A percentile compares a stretch with the other conserved stretches of the same genome.
phyloP scores from a whole-genome alignment of 345 rosid genomes.

The Combretum micranthum region DNA sequence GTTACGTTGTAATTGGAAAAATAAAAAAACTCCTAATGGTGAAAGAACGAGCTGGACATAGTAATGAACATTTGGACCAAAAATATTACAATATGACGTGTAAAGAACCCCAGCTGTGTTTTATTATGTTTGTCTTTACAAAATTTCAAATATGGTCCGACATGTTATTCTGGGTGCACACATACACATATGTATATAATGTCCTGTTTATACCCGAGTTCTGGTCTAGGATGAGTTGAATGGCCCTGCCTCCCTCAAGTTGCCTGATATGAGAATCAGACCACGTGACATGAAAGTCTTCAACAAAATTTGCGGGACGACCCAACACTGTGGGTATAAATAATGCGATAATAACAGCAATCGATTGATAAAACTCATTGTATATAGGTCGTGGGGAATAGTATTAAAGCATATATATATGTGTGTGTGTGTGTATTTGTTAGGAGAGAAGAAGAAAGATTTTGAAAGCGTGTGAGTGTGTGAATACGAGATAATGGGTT shows the following conservation, averaged over 20 bases:
- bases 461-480: no score
- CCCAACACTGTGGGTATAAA: constrained; percentile 19
- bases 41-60: no score
- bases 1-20: no score
- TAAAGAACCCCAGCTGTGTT: no score
- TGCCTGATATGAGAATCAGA: constrained; percentile 64
- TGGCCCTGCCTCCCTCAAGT: constrained; percentile 65
- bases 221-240: constrained; percentile 76
- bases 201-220: constrained; percentile 50
- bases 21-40: no score
- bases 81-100: no score
- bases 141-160: not conserved
- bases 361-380: constrained; percentile 12
- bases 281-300: constrained; percentile 69
- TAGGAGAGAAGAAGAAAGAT: no score
- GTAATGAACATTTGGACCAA: no score
- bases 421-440: no score
- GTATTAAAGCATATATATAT: no score
- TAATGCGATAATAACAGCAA: constrained; percentile 18
- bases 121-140: not conserved
- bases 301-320: constrained; percentile 52
- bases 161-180: no score
- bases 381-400: not conserved
- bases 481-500: no score
- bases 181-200: not conserved